These are phyloP conservation scores for Apiospora arundinis DNA, from an alignment of 2,329 filamentous ascomycete species.

Conservation along the genomic window DNA sequence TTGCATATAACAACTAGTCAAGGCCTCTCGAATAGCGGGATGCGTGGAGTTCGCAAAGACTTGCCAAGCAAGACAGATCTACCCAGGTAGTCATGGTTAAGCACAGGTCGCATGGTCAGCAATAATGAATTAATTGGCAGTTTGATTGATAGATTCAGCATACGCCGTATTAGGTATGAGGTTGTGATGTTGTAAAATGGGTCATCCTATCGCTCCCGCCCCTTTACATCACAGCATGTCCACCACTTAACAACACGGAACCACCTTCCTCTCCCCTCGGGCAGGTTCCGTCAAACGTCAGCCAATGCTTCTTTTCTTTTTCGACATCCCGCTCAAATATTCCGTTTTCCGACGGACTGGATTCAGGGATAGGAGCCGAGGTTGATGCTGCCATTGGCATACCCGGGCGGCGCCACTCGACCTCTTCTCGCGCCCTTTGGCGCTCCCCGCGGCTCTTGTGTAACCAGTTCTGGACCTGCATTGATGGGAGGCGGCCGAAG, in stretches of 20 bases:
- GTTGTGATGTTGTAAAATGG: background rate
- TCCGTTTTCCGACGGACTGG: too few species aligned
- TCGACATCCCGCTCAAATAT: too few species aligned
- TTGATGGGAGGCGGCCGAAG: background rate
- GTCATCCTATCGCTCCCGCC: background rate
- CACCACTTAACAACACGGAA: too few species aligned
- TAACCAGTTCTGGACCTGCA: conserved; percentile 1
- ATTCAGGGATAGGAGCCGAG: too few species aligned
- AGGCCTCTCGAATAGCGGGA: background rate
- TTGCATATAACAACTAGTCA: background rate
- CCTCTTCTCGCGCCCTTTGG: background rate
- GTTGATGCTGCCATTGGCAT: too few species aligned
- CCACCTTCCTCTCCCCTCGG: too few species aligned
- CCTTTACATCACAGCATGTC: background rate
- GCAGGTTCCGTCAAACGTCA: too few species aligned
- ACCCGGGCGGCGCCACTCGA: background rate
- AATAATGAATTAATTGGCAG: background rate
- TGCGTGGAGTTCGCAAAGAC: background rate
- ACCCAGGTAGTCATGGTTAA: background rate
- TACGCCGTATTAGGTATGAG: background rate
- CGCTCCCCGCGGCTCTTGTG: background rate
- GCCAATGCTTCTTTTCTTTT: too few species aligned
- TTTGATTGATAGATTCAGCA: background rate
- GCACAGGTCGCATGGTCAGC: background rate
- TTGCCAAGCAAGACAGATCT: background rate